Base-by-base conservation (phyloP, 495 filamentous ascomycete genomes). In the Baudoinia panamericana region DNA sequence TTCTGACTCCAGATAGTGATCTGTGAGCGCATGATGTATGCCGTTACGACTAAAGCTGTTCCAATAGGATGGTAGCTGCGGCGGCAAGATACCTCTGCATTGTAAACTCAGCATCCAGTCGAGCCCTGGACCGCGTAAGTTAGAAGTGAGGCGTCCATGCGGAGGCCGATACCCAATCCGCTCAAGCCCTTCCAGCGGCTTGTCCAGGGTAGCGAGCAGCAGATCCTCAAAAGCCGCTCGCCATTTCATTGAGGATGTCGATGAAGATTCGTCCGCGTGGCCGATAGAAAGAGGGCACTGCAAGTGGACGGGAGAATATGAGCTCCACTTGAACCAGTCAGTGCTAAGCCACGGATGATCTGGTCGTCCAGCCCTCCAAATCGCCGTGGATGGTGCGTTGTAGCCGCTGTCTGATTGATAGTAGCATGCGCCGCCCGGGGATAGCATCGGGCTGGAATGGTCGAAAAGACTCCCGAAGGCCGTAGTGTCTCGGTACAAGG, bases 161-260 rank as follows among this genome's bases (percentile, higher is more conserved):
- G 42, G 39, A 10, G 16, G 17, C 5, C 46, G 26, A 9, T 18
- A 6, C n/a, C 50, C 28, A 10, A 31, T 2, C 13, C 19, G 33
- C 34, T 46, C 36, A 10, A 20, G 15, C 12, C 36, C 24, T 0
- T 28, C 15, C 59, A 71, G 60, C 4, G 58, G 54, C 41, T 65
- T 63, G 32, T 66, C 70, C 34, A 66, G 68, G 25, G 69, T 57
- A 2, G 71, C 55, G 18, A 59, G 56, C 8, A 75, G 37, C 8
- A 75, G 58, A 53, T 75, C 72, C 45, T 73, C 70, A 41, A 73
- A 73, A 0, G 72, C 72, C 35, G 66, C 62, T 12, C 68, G 61
- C 69, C 69, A 75, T 8, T 23, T 30, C n/a, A 11, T 10, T n/a
- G n/a, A n/a, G n/a, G n/a, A n/a, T n/a, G n/a, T n/a, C n/a, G n/a